phyloP scores from a whole-genome alignment of 2,329 filamentous ascomycete genomes.

The Botrytis tulipae region DNA sequence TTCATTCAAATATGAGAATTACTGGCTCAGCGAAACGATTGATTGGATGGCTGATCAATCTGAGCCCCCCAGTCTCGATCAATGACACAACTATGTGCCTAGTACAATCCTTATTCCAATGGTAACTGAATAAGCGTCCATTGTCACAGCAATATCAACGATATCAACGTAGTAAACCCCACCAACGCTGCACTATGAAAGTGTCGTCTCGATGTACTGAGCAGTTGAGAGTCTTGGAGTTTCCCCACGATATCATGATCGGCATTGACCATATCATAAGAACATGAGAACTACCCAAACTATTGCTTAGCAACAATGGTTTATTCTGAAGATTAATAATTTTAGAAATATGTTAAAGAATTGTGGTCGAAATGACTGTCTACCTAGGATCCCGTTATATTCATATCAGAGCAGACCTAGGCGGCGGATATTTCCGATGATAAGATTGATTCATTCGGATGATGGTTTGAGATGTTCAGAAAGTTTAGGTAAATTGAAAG shows the following conservation, averaged over 20 bases:
- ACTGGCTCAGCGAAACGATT: background rate
- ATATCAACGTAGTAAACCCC: background rate
- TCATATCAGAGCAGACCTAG: background rate
- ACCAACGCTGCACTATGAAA: background rate
- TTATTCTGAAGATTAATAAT: background rate
- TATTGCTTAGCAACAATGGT: background rate
- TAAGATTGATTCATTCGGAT: background rate
- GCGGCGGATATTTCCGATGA: background rate
- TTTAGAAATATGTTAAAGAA: too few relatives aligned
- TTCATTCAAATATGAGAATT: background rate
- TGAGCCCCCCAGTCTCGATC: background rate
- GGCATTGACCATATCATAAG: too few relatives aligned
- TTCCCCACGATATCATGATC: background rate
- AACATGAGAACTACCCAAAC: background rate
- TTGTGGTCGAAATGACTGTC: background rate
- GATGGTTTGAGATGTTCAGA: background rate
- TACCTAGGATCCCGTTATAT: background rate
- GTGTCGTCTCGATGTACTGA: background rate
- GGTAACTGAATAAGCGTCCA: background rate
- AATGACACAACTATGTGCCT: background rate
- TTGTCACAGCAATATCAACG: background rate
- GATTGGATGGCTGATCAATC: background rate
- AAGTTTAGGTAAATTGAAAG: background rate
- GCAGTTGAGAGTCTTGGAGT: background rate
- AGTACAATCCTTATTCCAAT: background rate